Percentiles rank a stretch among this genome's conserved stretches.
phyloP scores from a whole-genome alignment of 164 flowering plant species.

The Kalanchoe fedtschenkoi region DNA sequence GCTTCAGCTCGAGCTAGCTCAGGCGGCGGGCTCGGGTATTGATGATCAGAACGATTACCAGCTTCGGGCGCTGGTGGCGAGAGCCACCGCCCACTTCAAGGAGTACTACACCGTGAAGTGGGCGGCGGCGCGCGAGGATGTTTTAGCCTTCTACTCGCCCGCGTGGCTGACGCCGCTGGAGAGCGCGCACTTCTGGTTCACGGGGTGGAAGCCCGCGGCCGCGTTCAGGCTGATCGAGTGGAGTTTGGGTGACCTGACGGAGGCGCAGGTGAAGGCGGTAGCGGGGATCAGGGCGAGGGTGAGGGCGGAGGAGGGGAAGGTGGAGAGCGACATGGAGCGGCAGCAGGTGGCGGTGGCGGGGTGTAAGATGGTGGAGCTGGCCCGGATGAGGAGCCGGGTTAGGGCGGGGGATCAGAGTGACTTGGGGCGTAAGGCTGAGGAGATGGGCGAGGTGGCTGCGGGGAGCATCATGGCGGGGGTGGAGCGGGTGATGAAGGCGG shows the following conservation, averaged over 20 bases:
- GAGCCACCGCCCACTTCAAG: background rate
- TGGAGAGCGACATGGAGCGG: background rate
- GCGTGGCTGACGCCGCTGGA: background rate
- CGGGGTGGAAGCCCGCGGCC: background rate
- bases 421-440: background rate
- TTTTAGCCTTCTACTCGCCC: background rate
- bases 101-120: constrained; percentile 2
- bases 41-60: background rate
- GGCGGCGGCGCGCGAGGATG: background rate
- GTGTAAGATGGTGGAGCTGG: background rate
- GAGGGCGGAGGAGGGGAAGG: background rate
- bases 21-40: background rate
- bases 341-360: background rate
- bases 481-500: background rate
- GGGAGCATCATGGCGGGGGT: background rate
- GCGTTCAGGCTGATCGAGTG: background rate
- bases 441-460: background rate
- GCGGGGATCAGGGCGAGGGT: background rate
- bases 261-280: background rate
- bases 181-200: constrained; percentile 4
- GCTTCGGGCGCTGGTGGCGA: background rate
- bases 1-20: background rate
- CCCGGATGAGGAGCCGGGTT: background rate
- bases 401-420: background rate
- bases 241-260: background rate